Percentiles rank a stretch among this genome's conserved stretches.
Conservation (phyloP, 257 asterid genomes). For the Galeopsis tetrahit region DNA sequence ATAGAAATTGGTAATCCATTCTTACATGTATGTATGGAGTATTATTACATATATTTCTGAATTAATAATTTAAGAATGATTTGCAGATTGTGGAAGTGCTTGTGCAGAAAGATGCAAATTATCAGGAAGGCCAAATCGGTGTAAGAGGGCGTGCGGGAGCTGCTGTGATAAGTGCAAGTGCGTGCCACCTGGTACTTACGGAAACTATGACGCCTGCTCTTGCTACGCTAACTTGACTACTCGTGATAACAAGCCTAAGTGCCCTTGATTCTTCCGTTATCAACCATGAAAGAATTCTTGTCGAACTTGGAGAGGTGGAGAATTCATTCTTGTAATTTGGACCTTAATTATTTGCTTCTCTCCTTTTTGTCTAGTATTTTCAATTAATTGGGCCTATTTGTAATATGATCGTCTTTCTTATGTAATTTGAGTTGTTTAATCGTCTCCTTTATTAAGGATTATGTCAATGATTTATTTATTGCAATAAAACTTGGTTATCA, state of each 20-base stretch:
- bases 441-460: too few species aligned
- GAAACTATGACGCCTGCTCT: slow-evolving; percentile 59
- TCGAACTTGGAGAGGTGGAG: too few species aligned
- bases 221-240: slow-evolving; percentile 70
- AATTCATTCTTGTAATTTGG: not conserved
- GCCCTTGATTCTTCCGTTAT: too few species aligned
- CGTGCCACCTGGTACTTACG: slow-evolving; percentile 70
- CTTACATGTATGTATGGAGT: too few species aligned
- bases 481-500: not conserved
- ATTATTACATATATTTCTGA: too few species aligned
- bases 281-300: too few species aligned
- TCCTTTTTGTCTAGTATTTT: not conserved
- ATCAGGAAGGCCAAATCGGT: slow-evolving; percentile 58
- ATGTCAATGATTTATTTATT: too few species aligned
- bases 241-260: slow-evolving; percentile 49
- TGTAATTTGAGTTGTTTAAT: too few species aligned
- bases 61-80: too few species aligned
- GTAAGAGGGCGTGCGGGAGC: slow-evolving; percentile 74
- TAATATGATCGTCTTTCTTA: not conserved
- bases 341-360: not conserved
- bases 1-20: slow-evolving; percentile 40
- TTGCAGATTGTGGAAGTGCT: slow-evolving; percentile 56
- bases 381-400: not conserved
- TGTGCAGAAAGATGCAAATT: slow-evolving; percentile 58
- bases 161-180: slow-evolving; percentile 68